These are phyloP conservation scores for Tothia fuscella DNA, from an alignment of 2,329 filamentous ascomycete genomes.

Conservation along the genomic window DNA sequence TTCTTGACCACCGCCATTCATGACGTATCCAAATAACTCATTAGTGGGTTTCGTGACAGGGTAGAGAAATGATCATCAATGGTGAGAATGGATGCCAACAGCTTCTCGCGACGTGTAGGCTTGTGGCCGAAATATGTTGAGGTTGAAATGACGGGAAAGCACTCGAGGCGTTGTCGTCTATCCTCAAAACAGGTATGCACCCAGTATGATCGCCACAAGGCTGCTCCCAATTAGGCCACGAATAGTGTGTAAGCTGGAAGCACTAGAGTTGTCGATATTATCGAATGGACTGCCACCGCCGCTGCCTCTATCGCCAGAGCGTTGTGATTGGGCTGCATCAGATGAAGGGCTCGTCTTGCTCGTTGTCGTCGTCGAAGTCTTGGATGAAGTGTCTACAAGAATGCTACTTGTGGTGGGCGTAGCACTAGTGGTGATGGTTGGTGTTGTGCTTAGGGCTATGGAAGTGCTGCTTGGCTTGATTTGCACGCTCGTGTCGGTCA, in stretches of 20 bases:
- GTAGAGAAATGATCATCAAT: too few relatives aligned
- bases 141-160: too few relatives aligned
- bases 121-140: too few relatives aligned
- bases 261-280: conserved; percentile 9
- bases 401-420: background rate
- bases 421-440: background rate
- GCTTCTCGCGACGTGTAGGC: too few relatives aligned
- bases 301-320: conserved; percentile 4
- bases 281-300: conserved; percentile 10
- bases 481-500: background rate
- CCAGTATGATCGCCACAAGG: too few relatives aligned
- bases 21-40: too few relatives aligned
- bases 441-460: background rate
- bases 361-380: conserved; percentile 4
- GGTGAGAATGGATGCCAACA: too few relatives aligned
- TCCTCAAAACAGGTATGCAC: too few relatives aligned
- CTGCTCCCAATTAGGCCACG: background rate
- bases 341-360: background rate
- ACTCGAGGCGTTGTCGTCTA: too few relatives aligned
- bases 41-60: too few relatives aligned
- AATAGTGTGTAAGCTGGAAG: background rate
- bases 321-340: background rate
- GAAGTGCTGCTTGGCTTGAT: background rate
- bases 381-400: background rate
- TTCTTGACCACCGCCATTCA: too few relatives aligned